These are phyloP conservation scores for Xylariaceae sp. DNA, from an alignment of 2,329 filamentous ascomycete species.

Conservation along the genomic window DNA sequence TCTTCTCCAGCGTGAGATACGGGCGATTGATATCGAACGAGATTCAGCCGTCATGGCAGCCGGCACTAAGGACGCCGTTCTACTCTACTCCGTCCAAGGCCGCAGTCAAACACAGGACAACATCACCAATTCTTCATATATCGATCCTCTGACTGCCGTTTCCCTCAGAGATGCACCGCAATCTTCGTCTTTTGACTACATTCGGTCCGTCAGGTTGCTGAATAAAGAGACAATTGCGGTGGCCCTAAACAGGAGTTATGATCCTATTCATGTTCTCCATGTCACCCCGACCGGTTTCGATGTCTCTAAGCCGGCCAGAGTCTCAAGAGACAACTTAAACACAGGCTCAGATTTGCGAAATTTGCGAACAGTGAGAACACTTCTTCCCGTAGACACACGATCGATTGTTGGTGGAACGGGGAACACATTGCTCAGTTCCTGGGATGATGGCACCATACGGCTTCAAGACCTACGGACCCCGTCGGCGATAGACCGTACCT, in stretches of 20 bases:
- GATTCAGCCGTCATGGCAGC: conserved; percentile 31
- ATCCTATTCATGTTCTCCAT: conserved; percentile 45
- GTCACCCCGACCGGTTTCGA: conserved; percentile 45
- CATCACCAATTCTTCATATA: conserved; percentile 7
- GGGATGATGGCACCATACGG: conserved; percentile 50
- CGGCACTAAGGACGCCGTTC: conserved; percentile 34
- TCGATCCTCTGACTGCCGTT: conserved; percentile 23
- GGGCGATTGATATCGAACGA: conserved; percentile 34
- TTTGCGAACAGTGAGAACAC: conserved; percentile 40
- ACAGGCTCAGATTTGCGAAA: conserved; percentile 32
- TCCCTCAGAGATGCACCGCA: conserved; percentile 20
- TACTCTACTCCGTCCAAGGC: conserved; percentile 34
- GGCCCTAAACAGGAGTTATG: conserved; percentile 39
- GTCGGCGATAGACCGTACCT: conserved; percentile 44
- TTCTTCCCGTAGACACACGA: conserved; percentile 41
- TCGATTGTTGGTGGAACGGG: conserved; percentile 34
- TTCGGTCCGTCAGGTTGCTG: conserved; percentile 44
- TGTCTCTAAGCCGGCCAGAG: conserved; percentile 35
- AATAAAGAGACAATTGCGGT: conserved; percentile 43
- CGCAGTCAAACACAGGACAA: conserved; percentile 10
- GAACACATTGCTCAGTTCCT: conserved; percentile 47
- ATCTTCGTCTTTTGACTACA: conserved; percentile 26
- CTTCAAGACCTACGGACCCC: conserved; percentile 50
- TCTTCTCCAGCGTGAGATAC: conserved; percentile 32
- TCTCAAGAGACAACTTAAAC: conserved; percentile 25